Base-by-base conservation (phyloP, 202 grass and related monocot genomes). In the Tripidium arundinaceum region DNA sequence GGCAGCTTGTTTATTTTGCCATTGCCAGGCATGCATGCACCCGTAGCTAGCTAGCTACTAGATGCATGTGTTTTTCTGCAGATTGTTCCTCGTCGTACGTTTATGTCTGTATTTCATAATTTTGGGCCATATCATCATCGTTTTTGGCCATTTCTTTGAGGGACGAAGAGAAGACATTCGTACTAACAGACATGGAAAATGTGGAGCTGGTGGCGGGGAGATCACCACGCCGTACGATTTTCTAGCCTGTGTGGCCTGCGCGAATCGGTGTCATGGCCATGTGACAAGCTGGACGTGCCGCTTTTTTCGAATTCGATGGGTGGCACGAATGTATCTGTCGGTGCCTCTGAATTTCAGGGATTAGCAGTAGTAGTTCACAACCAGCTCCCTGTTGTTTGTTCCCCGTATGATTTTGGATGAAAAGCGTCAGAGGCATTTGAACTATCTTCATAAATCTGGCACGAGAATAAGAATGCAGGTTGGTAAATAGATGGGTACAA, bases 151-250 rank as follows among this genome's bases (percentile, higher is more conserved):
- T 31, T 31, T 31, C 2, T 31, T 36, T 36, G 34, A 36, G 34
- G 29, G 3, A 36, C 33, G 33, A 13, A 45, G 12, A 50, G 1
- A 45, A 45, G 42, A 15, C 45, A 18, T 47, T 6, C 0, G 43
- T 45, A 21, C 22, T 24, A 26, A 1, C 24, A 81, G 37, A 57
- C 68, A 68, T 61, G 79, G 40, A 77, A 87, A 67, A 21, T 50
- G 21, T 8, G 47, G 62, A 16, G 40, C 40, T 28, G 28, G 41
- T 73, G 80, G 47, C 0, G 3, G 22, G 31, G 50, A 66, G 11
- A 87, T 87, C 39, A 15, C 68, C 24, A 1, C 4, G 40, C 31
- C 86, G 74, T 74, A 87, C 80, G 13, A 47, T 52, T 68, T 68
- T 46, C 18, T 67, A 61, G 60, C 39, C 55, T 70, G 19, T 70